A percentile compares a stretch with the other conserved stretches of the same genome.
These are phyloP conservation scores for Nitzschia sp. DNA, from an alignment of 108 stramenopile species.

Conservation along the genomic window DNA sequence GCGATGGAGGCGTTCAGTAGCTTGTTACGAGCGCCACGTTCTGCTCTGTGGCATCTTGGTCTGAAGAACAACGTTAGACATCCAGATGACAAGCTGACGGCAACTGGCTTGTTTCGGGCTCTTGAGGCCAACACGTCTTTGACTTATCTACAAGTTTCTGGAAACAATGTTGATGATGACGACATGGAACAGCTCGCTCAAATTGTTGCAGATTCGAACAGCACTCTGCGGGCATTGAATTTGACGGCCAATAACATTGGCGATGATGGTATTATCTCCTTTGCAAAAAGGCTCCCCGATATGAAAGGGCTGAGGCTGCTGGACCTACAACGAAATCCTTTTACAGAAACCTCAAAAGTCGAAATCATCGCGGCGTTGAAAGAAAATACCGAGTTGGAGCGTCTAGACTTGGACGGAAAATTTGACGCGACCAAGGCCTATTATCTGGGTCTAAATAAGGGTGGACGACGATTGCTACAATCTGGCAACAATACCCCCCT, in stretches of 20 bases:
- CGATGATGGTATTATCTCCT: constrained; percentile 8
- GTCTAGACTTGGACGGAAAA: constrained; percentile 27
- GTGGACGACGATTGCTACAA: constrained; percentile 18
- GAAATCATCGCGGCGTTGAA: constrained; percentile 16
- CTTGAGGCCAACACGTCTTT: constrained; percentile 6
- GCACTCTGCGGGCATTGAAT: constrained; percentile 6
- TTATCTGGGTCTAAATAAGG: constrained; percentile 22
- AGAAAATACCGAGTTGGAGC: constrained; percentile 23
- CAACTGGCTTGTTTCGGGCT: constrained; percentile 5
- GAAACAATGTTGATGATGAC: constrained; percentile 20
- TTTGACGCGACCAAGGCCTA: constrained; percentile 18
- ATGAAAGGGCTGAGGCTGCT: constrained; percentile 4
- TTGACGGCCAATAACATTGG: constrained; percentile 24
- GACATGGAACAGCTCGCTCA: constrained; percentile 16
- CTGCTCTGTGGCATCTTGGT: constrained; percentile 12
- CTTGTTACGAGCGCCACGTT: constrained; percentile 3
- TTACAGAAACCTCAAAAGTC: constrained; percentile 4
- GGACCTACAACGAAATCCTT: constrained; percentile 22
- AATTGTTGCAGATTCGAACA: constrained; percentile 3
- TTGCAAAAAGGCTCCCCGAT: constrained; percentile 10
- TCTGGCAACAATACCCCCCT: constrained; percentile 3
- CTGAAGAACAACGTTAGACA: constrained; percentile 27
- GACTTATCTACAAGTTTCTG: constrained; percentile 25
- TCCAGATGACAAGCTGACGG: constrained; percentile 9
- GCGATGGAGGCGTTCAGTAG: constrained; percentile 18